Evolutionary conservation across 2,329 filamentous ascomycete genomes (phyloP), one percentile per base, ranked within the genome.

Genomic region (Setomelanomma holmii): DNA sequence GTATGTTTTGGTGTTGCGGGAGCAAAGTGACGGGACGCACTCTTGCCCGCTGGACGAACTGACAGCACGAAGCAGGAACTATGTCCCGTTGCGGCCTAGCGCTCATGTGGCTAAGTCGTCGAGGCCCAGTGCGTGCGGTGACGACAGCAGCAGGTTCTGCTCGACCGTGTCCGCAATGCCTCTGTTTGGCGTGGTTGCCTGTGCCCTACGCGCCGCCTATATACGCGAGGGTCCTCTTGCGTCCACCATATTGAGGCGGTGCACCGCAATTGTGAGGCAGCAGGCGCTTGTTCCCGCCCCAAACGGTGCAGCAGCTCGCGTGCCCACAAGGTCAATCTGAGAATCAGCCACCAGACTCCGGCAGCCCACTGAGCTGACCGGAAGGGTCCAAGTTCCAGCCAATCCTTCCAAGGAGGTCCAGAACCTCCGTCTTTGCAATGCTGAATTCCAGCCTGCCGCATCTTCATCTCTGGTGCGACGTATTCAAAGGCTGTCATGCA

Each of bases 301-400:
- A n/a, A n/a, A n/a, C n/a, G 19, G 23, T 42, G 51, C 54, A 52
- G 40, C 39, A 52, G 63, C 60, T 65, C 61, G 63, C 61, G 61
- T 65, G 64, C 56, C 58, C 46, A 63, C 57, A 51, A 36, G 45
- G 24, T 20, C 34, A 36, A 36, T 36, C 34, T 17, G 34, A 36
- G 34, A n/a, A 7, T 6, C 24, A 6, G 12, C 24, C 12, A 30
- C 7, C 24, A 6, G 24, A 30, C 24, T 7, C 7, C 7, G 12
- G 12, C 24, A 11, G 16, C 34, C 34, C 34, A n/a, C 16, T 36
- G 34, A 36, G 34, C 34, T 36, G 34, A 36, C 34, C 34, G 34
- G 34, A 10, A n/a, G n/a, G n/a, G 11, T n/a, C n/a, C 14, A n/a
- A 7, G 34, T 36, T 42, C 51, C 34, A 36, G 34, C 34, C 34